Base-by-base conservation (phyloP, 352 stramenopile species). In the Lagenidium giganteum region DNA sequence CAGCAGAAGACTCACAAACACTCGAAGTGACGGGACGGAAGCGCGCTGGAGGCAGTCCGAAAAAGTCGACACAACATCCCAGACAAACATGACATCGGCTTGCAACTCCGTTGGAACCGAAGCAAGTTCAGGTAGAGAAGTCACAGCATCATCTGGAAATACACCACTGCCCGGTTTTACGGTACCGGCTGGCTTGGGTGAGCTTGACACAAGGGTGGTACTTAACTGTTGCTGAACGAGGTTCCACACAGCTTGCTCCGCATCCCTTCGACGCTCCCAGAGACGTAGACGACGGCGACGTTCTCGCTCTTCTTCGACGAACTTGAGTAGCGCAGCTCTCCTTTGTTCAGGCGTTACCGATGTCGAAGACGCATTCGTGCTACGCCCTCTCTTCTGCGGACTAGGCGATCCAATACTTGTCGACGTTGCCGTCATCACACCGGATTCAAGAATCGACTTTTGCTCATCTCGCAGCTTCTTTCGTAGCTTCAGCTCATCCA, bases 51-150 rank as follows among this genome's bases (percentile, higher is more conserved):
- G 57, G 17, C 65, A 72, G 49, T 90, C 70, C 3, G 75, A 68
- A 44, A 90, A 90, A 5, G 72, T 85, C 9, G 75, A 82, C 31
- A 90, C 62, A 16, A 82, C 75, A 47, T 90, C 78, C 78, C 78
- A 90, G 9, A 80, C 62, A 39, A 87, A 90, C 9, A 90, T 47
- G 37, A 90, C 43, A 54, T 90, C 78, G 9, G 42, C 38, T 21
- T 75, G 70, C 38, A 56, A 46, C 48, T 78, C 70, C 3, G 18
- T 18, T 11, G 74, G 72, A 11, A 87, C 30, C 8, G 54, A 13
- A 2, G 65, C 48, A 11, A 90, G 41, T 36, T 78, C 74, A 16
- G 39, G 38, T 5, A 65, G 54, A 32, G 51, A 24, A 21, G 42
- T 69, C 7, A 79, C 45, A 3, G 65, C 37, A 23, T 70, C 57